Evolutionary conservation across 495 filamentous ascomycete species (phyloP).

Genomic region (Hyaloscypha hepaticicola): DNA sequence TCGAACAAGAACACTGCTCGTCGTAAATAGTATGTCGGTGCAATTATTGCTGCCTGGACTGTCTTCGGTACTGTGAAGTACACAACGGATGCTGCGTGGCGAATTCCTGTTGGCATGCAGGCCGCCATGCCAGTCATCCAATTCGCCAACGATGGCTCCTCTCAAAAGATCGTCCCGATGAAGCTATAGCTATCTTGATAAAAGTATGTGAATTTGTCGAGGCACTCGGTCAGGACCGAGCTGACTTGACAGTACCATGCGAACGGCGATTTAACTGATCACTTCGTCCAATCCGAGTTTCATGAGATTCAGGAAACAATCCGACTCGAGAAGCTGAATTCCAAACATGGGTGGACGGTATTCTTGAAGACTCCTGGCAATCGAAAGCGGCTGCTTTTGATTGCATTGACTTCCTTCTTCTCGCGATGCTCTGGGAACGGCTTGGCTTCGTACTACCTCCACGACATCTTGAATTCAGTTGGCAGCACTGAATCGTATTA

Average conservation of each 20-base stretch:
- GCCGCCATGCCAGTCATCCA: slow-evolving; percentile 1
- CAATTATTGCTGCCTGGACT: slow-evolving; percentile 6
- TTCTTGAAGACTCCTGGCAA: slow-evolving; percentile 13
- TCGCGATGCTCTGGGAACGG: slow-evolving; percentile 30
- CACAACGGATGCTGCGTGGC: neutral
- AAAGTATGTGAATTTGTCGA: neutral
- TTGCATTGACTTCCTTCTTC: slow-evolving; percentile 27
- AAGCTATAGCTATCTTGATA: slow-evolving; percentile 41
- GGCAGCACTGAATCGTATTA: slow-evolving; percentile 35
- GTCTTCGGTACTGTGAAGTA: slow-evolving; percentile 3
- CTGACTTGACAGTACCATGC: slow-evolving; percentile 46
- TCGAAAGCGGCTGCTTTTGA: neutral
- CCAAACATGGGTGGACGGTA: neutral
- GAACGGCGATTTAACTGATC: neutral
- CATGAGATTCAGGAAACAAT: slow-evolving; percentile 5
- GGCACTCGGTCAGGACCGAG: slow-evolving; percentile 37
- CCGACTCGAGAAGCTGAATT: neutral
- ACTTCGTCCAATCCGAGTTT: neutral
- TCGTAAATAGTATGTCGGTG: neutral
- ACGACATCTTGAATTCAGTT: slow-evolving; percentile 22
- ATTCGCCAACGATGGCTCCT: slow-evolving; percentile 60
- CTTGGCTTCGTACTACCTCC: slow-evolving; percentile 33
- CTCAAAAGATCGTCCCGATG: slow-evolving; percentile 60
- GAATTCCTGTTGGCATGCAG: slow-evolving; percentile 7
- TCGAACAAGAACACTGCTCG: too few relatives aligned